Conservation (phyloP, 2,329 filamentous ascomycete species). For the Knufia fluminis region DNA sequence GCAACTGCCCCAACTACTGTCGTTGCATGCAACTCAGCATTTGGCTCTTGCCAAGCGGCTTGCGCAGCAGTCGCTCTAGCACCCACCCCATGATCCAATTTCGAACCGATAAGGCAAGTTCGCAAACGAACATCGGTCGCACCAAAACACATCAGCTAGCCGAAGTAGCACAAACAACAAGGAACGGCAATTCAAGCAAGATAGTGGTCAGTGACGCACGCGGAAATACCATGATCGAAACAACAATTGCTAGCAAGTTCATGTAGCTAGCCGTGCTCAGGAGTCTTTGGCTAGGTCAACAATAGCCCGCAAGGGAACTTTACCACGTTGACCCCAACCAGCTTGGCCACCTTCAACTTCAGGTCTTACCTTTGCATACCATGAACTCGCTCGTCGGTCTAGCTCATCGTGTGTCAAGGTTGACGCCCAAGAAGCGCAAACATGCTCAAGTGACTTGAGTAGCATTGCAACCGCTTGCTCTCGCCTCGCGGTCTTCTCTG, state of each 20-base stretch:
- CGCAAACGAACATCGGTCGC: not conserved
- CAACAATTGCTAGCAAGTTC: not conserved
- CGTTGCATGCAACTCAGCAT: constrained; percentile 38
- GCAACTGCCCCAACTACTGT: constrained; percentile 34
- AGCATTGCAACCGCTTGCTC: constrained; percentile 61
- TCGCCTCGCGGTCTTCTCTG: constrained; percentile 51
- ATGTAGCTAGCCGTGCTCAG: not conserved
- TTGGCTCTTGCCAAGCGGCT: constrained; percentile 38
- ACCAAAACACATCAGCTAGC: not conserved
- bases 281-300: constrained; percentile 33
- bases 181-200: no score
- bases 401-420: constrained; percentile 56
- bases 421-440: constrained; percentile 66
- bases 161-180: not conserved
- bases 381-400: constrained; percentile 67
- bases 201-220: no score
- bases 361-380: constrained; percentile 70
- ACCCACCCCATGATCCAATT: not conserved
- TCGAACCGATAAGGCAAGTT: not conserved
- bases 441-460: constrained; percentile 59
- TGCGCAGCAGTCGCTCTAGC: constrained; percentile 27
- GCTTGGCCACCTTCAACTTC: constrained; percentile 63
- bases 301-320: constrained; percentile 57
- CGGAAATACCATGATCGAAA: not conserved
- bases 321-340: constrained; percentile 77